Conservation (phyloP, 2,329 filamentous ascomycete genomes). For the Fusarium xyrophilum region DNA sequence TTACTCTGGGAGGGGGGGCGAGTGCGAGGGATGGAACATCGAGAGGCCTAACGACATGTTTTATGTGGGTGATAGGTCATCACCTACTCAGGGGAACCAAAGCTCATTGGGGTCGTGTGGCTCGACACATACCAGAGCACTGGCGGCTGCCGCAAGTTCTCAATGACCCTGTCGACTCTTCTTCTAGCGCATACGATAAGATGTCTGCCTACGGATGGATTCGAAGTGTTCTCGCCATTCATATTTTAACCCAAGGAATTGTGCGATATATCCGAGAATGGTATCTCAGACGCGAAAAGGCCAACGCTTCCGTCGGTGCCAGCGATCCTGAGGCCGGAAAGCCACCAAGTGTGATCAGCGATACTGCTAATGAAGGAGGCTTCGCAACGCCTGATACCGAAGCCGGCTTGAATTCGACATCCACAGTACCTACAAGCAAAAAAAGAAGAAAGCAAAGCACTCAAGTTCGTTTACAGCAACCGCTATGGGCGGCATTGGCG, state of each 20-base stretch:
- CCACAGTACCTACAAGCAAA: constrained; percentile 67
- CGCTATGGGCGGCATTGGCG: constrained; percentile 91
- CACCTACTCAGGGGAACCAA: constrained; percentile 60
- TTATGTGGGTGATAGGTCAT: constrained; percentile 68
- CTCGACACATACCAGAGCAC: constrained; percentile 55
- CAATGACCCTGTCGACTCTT: constrained; percentile 56
- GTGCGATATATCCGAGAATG: constrained; percentile 74
- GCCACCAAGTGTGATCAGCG: constrained; percentile 46
- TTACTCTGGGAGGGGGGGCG: constrained; percentile 85
- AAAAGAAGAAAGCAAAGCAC: constrained; percentile 91
- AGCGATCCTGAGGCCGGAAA: constrained; percentile 71
- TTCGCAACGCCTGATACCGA: constrained; percentile 63
- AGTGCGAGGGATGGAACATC: constrained; percentile 72
- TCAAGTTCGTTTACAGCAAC: constrained; percentile 87
- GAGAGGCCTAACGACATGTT: constrained; percentile 74
- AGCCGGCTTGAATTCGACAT: constrained; percentile 45
- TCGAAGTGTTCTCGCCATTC: constrained; percentile 73
- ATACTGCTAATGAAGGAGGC: constrained; percentile 46
- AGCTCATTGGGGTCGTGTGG: constrained; percentile 56
- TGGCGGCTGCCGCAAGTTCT: constrained; percentile 55
- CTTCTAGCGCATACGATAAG: constrained; percentile 58
- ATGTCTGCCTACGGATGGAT: constrained; percentile 70
- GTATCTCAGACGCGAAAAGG: constrained; percentile 68
- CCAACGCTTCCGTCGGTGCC: constrained; percentile 56
- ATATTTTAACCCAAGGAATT: constrained; percentile 76